Evolutionary conservation across 495 filamentous ascomycete genomes (phyloP), one percentile per base, ranked within the genome.

Genomic region (Xylaria longipes): DNA sequence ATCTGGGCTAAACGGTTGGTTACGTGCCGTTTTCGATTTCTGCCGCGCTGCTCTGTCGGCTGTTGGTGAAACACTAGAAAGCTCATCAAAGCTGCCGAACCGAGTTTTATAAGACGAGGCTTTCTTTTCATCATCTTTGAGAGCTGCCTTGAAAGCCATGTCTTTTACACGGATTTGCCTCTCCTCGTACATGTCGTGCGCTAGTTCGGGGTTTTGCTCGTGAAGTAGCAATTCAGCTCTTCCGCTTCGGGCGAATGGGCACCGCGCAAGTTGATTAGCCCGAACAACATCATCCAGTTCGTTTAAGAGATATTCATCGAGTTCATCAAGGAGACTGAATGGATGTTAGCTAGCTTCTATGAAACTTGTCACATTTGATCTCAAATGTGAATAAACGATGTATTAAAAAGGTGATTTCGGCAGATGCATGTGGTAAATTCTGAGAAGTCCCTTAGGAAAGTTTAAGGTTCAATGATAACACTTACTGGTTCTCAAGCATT

Each of bases 211-310:
- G 77, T 97, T 87, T 70, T 84, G 89, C 73, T 93, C 90, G 60
- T 92, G 87, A 9, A 97, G 82, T 20, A 90, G 83, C 5, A 89
- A 78, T 70, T 96, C 91, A 2, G 91, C 89, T 72, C 89, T 89
- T 9, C 91, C 92, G 52, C 92, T 93, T 74, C 90, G 90, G 5
- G 91, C 92, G 71, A 94, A 88, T 1, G 93, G 93, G 37, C 90
- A 87, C 76, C 88, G 90, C 25, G 91, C 87, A 41, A 92, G 79
- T 73, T 98, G 95, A 76, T 97, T 97, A 63, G 91, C 89, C 60
- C 91, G 89, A 58, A 97, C 93, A 35, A 93, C 87, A 27, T 85
- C 80, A 77, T 97, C 93, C 20, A 99, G 86, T 69, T 97, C 92
- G 8, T 85, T 65, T 39, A 98, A 85, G 54, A 98, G 79, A 64